These are phyloP conservation scores for Gnomoniopsis smithogilvyi DNA, from an alignment of 2,329 filamentous ascomycete genomes.

Conservation along the genomic window DNA sequence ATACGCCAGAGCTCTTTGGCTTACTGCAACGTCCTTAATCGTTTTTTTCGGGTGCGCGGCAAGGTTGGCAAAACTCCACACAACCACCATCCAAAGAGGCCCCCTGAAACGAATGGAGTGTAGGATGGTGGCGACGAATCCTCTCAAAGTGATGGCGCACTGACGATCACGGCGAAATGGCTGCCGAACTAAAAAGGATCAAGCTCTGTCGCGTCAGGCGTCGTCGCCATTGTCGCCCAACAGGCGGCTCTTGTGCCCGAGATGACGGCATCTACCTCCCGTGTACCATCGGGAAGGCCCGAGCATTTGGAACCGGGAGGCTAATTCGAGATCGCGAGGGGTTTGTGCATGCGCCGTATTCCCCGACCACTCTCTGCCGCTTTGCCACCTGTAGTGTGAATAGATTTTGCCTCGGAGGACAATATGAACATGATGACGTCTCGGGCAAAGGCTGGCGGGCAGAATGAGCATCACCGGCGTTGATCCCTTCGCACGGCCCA, in stretches of 20 bases:
- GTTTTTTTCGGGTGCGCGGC: slow-evolving; percentile 9
- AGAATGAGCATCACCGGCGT: not conserved
- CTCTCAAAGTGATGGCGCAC: not conserved
- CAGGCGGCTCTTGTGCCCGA: not conserved
- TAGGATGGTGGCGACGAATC: not conserved
- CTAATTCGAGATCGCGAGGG: not conserved
- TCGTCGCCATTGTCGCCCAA: not conserved
- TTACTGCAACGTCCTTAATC: not conserved
- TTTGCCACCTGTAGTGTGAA: not conserved
- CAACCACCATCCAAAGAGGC: not conserved
- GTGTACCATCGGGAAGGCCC: not conserved
- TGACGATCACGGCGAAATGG: not conserved
- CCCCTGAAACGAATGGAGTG: slow-evolving; percentile 2
- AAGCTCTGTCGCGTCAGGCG: not conserved
- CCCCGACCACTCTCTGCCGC: not conserved
- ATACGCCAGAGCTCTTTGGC: slow-evolving; percentile 3
- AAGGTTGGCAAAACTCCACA: not conserved
- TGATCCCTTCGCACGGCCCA: not conserved
- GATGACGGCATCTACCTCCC: not conserved
- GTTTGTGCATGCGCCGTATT: not conserved
- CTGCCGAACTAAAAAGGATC: not conserved
- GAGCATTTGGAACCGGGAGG: not conserved
- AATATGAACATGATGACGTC: not conserved
- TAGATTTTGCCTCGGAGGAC: not conserved
- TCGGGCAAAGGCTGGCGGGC: not conserved